Evolutionary conservation across 2,329 filamentous ascomycete species (phyloP).

Genomic region (Paraphoma chrysanthemicola): DNA sequence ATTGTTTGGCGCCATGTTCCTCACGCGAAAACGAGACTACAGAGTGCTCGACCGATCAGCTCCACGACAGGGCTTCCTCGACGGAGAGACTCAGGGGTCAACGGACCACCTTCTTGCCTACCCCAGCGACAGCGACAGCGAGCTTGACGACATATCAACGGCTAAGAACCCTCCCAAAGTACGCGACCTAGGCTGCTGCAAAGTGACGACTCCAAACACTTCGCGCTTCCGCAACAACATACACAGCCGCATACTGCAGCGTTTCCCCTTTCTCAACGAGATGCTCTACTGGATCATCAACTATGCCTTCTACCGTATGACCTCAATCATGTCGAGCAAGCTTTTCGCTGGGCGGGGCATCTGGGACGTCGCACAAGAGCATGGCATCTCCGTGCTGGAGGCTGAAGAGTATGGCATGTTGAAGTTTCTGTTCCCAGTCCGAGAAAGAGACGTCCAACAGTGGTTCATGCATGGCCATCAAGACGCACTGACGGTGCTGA

Average conservation of each 20-base stretch:
- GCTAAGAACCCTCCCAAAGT: slow-evolving; percentile 57
- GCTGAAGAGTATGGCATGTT: slow-evolving; percentile 61
- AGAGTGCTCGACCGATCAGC: slow-evolving; percentile 47
- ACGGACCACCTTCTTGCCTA: slow-evolving; percentile 50
- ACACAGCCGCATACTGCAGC: slow-evolving; percentile 69
- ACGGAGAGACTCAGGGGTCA: slow-evolving; percentile 45
- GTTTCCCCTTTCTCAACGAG: slow-evolving; percentile 73
- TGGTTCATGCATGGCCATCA: slow-evolving; percentile 65
- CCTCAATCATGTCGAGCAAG: slow-evolving; percentile 59
- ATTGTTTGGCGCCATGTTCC: slow-evolving; percentile 56
- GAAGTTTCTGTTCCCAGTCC: slow-evolving; percentile 60
- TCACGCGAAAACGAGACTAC: slow-evolving; percentile 56
- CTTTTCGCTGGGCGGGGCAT: slow-evolving; percentile 62
- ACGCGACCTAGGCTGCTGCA: slow-evolving; percentile 59
- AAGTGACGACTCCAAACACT: slow-evolving; percentile 64
- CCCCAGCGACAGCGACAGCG: slow-evolving; percentile 46
- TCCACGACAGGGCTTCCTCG: slow-evolving; percentile 40
- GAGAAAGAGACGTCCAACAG: slow-evolving; percentile 61
- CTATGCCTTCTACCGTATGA: slow-evolving; percentile 68
- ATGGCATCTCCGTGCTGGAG: slow-evolving; percentile 62
- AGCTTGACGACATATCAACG: slow-evolving; percentile 44
- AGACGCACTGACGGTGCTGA: slow-evolving; percentile 61
- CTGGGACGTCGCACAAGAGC: slow-evolving; percentile 63
- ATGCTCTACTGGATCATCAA: slow-evolving; percentile 78
- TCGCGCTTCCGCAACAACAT: slow-evolving; percentile 66